Conservation (phyloP, 441 rosid species). For the Pelargonium citronellum region DNA sequence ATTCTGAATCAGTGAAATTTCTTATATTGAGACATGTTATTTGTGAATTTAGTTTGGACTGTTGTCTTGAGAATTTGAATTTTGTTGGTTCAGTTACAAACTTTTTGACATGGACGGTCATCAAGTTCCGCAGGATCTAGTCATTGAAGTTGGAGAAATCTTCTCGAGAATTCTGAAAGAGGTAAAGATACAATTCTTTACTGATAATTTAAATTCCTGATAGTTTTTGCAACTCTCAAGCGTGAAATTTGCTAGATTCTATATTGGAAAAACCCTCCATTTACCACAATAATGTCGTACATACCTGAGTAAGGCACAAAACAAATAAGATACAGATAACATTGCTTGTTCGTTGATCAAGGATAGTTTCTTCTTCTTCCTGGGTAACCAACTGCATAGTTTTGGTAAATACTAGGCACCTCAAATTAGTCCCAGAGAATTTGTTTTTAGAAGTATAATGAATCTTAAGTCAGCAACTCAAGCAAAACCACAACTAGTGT, state of each 20-base stretch:
- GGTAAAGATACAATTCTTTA: conserved; percentile 31
- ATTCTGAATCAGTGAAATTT: background rate
- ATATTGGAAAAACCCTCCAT: background rate
- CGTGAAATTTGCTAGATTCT: background rate
- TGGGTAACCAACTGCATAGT: background rate
- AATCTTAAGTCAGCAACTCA: background rate
- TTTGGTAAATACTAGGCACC: background rate
- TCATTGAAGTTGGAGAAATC: conserved; percentile 60
- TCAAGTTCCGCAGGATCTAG: conserved; percentile 57
- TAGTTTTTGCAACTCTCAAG: background rate
- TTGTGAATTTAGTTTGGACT: conserved; percentile 11
- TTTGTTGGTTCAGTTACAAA: conserved; percentile 43
- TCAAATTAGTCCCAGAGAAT: background rate
- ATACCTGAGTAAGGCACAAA: background rate
- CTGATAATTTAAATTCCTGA: background rate
- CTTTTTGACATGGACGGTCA: conserved; percentile 59
- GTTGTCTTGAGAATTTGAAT: conserved; percentile 17
- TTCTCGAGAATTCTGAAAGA: conserved; percentile 71
- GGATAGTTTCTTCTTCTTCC: background rate
- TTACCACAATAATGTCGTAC: background rate
- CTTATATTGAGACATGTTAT: background rate
- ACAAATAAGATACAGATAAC: background rate
- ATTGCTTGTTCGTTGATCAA: background rate
- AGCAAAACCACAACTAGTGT: no score
- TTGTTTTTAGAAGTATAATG: background rate